Conservation (phyloP, 495 filamentous ascomycete genomes). For the Penicillium arizonense region DNA sequence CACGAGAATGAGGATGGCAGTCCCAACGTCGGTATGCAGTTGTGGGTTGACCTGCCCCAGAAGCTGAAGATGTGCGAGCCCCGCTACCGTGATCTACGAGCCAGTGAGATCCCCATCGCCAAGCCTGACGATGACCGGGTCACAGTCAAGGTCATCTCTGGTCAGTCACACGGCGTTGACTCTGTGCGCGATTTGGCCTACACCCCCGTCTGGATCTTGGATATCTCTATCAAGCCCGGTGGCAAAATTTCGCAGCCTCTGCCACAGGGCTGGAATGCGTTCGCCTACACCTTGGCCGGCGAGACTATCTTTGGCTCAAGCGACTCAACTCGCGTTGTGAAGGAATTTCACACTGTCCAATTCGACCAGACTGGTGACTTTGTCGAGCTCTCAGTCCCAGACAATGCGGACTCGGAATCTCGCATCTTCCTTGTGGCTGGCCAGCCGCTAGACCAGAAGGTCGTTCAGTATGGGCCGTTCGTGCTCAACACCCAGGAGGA, state of each 20-base stretch:
- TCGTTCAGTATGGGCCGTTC: conserved; percentile 96
- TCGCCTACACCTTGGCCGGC: conserved; percentile 79
- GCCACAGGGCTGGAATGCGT: conserved; percentile 85
- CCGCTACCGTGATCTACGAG: conserved; percentile 80
- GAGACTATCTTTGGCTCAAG: conserved; percentile 63
- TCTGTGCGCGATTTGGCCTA: conserved; percentile 87
- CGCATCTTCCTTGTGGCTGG: conserved; percentile 83
- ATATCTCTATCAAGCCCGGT: conserved; percentile 79
- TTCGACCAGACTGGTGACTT: conserved; percentile 79
- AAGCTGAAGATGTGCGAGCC: conserved; percentile 85
- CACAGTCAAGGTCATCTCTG: conserved; percentile 83
- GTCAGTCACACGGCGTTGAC: conserved; percentile 79
- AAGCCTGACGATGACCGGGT: conserved; percentile 70
- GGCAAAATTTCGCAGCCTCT: conserved; percentile 70
- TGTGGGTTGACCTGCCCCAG: conserved; percentile 91
- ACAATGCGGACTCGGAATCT: conserved; percentile 61
- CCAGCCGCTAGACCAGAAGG: conserved; percentile 82
- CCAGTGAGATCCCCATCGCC: conserved; percentile 71
- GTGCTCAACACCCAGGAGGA: conserved; percentile 81
- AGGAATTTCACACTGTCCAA: conserved; percentile 83
- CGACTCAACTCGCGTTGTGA: conserved; percentile 54
- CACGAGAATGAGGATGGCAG: conserved; percentile 72
- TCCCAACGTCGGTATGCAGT: conserved; percentile 82
- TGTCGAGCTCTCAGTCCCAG: conserved; percentile 66
- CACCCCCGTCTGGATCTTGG: conserved; percentile 91